phyloP scores from a whole-genome alignment of 164 flowering plant species.

The Vitis labrusca region DNA sequence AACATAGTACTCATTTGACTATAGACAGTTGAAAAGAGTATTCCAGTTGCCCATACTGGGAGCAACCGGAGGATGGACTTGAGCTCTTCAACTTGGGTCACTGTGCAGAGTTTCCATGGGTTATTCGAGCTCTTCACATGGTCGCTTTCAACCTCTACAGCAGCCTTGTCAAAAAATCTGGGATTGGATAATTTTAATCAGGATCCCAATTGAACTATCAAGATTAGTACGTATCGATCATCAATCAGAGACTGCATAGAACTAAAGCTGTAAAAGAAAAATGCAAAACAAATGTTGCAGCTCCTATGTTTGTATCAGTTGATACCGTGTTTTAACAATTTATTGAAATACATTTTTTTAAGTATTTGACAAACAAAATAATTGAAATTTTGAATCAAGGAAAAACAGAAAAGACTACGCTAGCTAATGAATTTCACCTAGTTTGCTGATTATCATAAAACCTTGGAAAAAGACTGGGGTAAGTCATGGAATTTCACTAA shows the following conservation, averaged over 20 bases:
- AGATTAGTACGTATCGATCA: neutral
- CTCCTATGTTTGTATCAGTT: too few species aligned
- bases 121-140: neutral
- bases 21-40: slow-evolving; percentile 29
- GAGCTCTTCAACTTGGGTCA: slow-evolving; percentile 40
- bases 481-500: neutral
- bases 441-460: neutral
- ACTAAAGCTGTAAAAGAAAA: too few species aligned
- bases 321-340: too few species aligned
- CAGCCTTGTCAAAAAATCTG: slow-evolving; percentile 46
- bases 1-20: slow-evolving; percentile 45
- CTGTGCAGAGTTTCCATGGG: slow-evolving; percentile 39
- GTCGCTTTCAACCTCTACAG: slow-evolving; percentile 25
- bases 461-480: neutral
- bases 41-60: slow-evolving; percentile 37
- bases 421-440: neutral
- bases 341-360: too few species aligned
- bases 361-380: too few species aligned
- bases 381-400: too few species aligned
- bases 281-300: too few species aligned
- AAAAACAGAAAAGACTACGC: too few species aligned
- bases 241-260: too few species aligned
- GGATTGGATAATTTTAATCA: neutral
- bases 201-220: neutral
- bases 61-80: slow-evolving; percentile 31